These are phyloP conservation scores for Globisporangium sylvaticum DNA, from an alignment of 352 stramenopile genomes.

Conservation along the genomic window DNA sequence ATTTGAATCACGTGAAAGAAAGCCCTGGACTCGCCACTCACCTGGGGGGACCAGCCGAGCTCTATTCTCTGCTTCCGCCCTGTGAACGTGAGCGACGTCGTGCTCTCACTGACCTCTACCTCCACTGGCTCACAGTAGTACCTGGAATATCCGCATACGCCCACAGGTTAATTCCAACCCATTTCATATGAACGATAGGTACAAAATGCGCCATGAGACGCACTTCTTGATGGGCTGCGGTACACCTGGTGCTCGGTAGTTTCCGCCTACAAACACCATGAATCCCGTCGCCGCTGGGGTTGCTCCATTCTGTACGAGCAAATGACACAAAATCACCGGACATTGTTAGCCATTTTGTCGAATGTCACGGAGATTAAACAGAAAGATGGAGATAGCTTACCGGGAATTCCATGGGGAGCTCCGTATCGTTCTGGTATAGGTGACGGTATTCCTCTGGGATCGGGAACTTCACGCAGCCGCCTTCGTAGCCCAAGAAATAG, in stretches of 20 bases:
- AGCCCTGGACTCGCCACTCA: slow-evolving; percentile 14
- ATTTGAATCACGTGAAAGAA: background rate
- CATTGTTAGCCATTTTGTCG: background rate
- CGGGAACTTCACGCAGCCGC: slow-evolving; percentile 68
- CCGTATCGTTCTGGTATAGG: slow-evolving; percentile 71
- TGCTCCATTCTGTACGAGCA: slow-evolving; percentile 47
- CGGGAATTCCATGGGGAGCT: slow-evolving; percentile 79
- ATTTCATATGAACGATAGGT: background rate
- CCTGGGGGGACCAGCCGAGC: slow-evolving; percentile 79
- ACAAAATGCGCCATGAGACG: background rate
- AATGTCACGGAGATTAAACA: background rate
- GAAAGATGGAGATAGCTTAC: slow-evolving; percentile 22
- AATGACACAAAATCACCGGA: background rate
- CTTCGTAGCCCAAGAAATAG: slow-evolving; percentile 75
- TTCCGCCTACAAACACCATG: slow-evolving; percentile 58
- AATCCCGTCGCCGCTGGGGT: slow-evolving; percentile 70
- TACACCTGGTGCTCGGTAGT: slow-evolving; percentile 33
- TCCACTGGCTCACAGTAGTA: slow-evolving; percentile 75
- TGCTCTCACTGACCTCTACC: slow-evolving; percentile 41
- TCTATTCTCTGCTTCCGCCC: slow-evolving; percentile 61
- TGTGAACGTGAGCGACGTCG: slow-evolving; percentile 47
- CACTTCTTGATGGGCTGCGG: slow-evolving; percentile 53
- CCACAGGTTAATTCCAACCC: background rate
- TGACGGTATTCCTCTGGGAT: slow-evolving; percentile 70
- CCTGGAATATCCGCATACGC: slow-evolving; percentile 19